Evolutionary conservation across 2,329 filamentous ascomycete species (phyloP).

Genomic region (Diplodia corticola): DNA sequence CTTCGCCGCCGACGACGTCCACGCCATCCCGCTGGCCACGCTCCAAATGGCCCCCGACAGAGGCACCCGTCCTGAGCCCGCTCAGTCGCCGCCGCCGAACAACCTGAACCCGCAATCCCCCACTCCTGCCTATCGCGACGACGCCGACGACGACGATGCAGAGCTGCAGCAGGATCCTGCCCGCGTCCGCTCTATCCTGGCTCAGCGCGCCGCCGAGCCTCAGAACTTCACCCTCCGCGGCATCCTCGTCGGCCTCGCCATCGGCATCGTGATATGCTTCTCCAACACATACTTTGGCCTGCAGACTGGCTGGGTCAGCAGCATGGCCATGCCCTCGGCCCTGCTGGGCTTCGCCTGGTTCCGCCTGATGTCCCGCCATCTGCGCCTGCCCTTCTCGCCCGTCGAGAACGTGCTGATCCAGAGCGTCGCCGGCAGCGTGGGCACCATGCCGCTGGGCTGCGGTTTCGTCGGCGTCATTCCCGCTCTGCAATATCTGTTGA

Average conservation of each 20-base stretch:
- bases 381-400: conserved; percentile 82
- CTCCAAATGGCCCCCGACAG: conserved; percentile 38
- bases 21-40: conserved; percentile 10
- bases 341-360: conserved; percentile 95
- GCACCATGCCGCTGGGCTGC: conserved; percentile 93
- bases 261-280: conserved; percentile 90
- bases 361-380: conserved; percentile 69
- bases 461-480: conserved; percentile 95
- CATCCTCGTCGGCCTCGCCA: conserved; percentile 73
- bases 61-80: conserved; percentile 24
- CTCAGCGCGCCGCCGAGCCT: conserved; percentile 36
- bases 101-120: background rate
- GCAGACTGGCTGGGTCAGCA: conserved; percentile 79
- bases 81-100: background rate
- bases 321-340: conserved; percentile 96
- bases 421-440: conserved; percentile 91
- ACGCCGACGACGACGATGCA: conserved; percentile 1
- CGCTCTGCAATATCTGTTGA: conserved; percentile 83
- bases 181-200: conserved; percentile 25
- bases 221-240: conserved; percentile 84
- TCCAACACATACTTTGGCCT: conserved; percentile 99
- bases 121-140: conserved; percentile 15
- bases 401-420: conserved; percentile 97
- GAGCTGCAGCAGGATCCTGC: background rate
- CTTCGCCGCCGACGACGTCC: background rate